Conservation (phyloP, 2,329 filamentous ascomycete species). For the Microcyclospora pomicola region DNA sequence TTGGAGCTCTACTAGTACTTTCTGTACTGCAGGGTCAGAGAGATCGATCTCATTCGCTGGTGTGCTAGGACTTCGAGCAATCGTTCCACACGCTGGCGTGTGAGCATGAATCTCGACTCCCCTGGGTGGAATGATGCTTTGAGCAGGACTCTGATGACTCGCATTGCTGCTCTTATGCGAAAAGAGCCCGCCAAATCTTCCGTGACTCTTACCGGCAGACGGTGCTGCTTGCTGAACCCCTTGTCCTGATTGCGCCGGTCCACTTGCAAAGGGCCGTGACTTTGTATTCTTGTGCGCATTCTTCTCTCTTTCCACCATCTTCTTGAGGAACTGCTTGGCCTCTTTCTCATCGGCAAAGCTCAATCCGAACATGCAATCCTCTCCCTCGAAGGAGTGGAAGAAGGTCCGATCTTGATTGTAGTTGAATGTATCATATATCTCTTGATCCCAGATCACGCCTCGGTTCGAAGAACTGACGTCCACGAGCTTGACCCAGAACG, state of each 20-base stretch:
- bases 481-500: conserved; percentile 94
- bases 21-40: conserved; percentile 48
- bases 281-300: conserved; percentile 80
- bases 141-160: conserved; percentile 25
- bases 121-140: conserved; percentile 38
- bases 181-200: conserved; percentile 15
- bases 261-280: conserved; percentile 56
- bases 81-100: background rate
- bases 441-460: conserved; percentile 92
- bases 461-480: conserved; percentile 76
- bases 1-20: conserved; percentile 46
- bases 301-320: conserved; percentile 92
- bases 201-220: conserved; percentile 5
- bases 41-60: conserved; percentile 37
- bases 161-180: conserved; percentile 12
- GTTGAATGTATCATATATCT: conserved; percentile 86
- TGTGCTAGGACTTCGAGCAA: conserved; percentile 22
- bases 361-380: conserved; percentile 77
- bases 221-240: conserved; percentile 7
- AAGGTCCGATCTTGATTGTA: conserved; percentile 97
- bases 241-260: conserved; percentile 10
- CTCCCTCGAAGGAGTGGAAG: conserved; percentile 94
- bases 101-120: conserved; percentile 20
- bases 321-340: conserved; percentile 92
- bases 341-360: conserved; percentile 97